These are phyloP conservation scores for Streptanthus diversifolius DNA, from an alignment of 345 rosid genomes.

Conservation along the genomic window DNA sequence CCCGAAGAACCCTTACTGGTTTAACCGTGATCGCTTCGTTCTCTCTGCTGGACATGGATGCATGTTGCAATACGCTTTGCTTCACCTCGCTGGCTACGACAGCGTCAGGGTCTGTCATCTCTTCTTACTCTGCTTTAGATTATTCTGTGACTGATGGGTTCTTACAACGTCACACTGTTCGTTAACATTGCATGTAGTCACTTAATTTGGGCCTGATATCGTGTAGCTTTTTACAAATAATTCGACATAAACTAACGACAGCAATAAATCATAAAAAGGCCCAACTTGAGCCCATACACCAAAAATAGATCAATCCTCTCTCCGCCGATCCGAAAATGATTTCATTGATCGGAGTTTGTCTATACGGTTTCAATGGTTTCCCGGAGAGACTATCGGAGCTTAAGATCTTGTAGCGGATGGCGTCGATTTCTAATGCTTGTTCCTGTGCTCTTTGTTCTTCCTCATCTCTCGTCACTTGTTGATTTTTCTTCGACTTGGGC, in stretches of 20 bases:
- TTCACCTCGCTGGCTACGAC: slow-evolving; percentile 97
- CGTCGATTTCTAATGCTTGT: slow-evolving; percentile 51
- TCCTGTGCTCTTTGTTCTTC: slow-evolving; percentile 56
- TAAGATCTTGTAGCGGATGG: slow-evolving; percentile 65
- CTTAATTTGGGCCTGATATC: too few species aligned
- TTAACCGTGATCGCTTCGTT: slow-evolving; percentile 92
- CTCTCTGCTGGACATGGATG: slow-evolving; percentile 97
- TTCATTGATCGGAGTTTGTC: neutral
- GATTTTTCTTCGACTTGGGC: slow-evolving; percentile 44
- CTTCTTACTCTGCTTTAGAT: slow-evolving; percentile 5
- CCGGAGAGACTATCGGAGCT: slow-evolving; percentile 40
- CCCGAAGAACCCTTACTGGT: slow-evolving; percentile 97
- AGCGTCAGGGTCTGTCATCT: slow-evolving; percentile 55
- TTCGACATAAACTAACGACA: too few species aligned
- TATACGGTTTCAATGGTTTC: slow-evolving; percentile 19
- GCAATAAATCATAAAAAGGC: neutral
- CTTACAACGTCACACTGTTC: too few species aligned
- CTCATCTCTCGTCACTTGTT: slow-evolving; percentile 54
- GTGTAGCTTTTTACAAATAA: too few species aligned
- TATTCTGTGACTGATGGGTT: too few species aligned
- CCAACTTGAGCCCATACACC: neutral
- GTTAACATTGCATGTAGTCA: too few species aligned
- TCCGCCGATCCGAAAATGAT: neutral
- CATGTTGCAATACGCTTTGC: slow-evolving; percentile 88
- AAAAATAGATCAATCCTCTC: neutral